A percentile compares a stretch with the other conserved stretches of the same genome.
phyloP scores from a whole-genome alignment of 1,284 basidiomycete species.

The Sanghuangporus baumii region DNA sequence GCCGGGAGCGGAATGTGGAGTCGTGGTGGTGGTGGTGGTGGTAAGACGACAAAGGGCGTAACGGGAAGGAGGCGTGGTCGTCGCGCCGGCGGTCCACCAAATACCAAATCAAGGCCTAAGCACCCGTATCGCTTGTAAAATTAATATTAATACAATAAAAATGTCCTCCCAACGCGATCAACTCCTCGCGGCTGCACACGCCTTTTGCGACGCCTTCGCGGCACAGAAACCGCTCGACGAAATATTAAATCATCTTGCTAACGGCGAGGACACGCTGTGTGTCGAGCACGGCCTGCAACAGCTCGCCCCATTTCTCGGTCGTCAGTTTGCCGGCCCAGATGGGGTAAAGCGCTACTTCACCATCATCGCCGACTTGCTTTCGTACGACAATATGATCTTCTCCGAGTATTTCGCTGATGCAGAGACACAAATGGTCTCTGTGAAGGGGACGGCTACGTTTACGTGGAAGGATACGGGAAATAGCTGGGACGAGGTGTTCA shows the following conservation, averaged over 20 bases:
- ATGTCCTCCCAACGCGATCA: constrained; percentile 23
- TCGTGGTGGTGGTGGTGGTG: constrained; percentile 5
- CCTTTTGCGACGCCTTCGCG: constrained; percentile 51
- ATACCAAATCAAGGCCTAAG: not conserved
- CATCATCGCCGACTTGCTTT: constrained; percentile 39
- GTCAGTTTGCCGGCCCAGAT: constrained; percentile 37
- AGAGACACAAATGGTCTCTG: constrained; percentile 42
- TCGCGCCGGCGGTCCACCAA: constrained; percentile 2
- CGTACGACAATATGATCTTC: constrained; percentile 37
- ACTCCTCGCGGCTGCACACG: constrained; percentile 40
- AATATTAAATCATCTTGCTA: constrained; percentile 49
- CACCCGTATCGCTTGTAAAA: not conserved
- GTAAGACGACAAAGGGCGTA: constrained; percentile 1
- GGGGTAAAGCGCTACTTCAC: constrained; percentile 47
- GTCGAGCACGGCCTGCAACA: constrained; percentile 51
- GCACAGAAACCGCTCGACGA: constrained; percentile 34
- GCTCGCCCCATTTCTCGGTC: constrained; percentile 57
- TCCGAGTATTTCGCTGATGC: constrained; percentile 37
- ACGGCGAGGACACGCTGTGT: constrained; percentile 36
- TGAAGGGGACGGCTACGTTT: constrained; percentile 50
- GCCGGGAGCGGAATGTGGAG: not conserved
- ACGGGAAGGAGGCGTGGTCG: constrained; percentile 1
- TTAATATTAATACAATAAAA: not conserved
- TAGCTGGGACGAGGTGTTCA: constrained; percentile 60
- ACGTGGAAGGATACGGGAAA: constrained; percentile 48